Evolutionary conservation across 2,329 filamentous ascomycete species (phyloP), one percentile per base, ranked within the genome.

Genomic region (Pochonia chlamydosporia): DNA sequence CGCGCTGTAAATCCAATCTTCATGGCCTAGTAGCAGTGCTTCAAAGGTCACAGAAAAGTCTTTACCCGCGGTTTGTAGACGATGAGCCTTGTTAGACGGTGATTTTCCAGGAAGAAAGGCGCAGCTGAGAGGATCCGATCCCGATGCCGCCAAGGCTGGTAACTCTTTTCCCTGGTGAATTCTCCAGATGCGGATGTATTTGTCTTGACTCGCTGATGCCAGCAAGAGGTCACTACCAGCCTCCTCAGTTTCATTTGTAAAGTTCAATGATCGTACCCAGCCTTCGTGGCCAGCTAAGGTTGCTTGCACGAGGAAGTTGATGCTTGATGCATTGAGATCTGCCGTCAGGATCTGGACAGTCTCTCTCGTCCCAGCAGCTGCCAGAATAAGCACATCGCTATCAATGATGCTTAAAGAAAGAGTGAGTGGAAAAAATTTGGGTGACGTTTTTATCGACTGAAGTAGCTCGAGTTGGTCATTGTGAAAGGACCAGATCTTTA

Each of bases 1-100:
- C 2, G 88, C 84, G 47, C 87, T 95, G 66, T 96, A 97, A 48
- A 99, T 92, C 93, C 93, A 99, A 60, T 99, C 93, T 62, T 99
- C 93, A 61, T 99, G 93, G 8, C 93, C 93, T 3, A 99, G 79
- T 5, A 99, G 77, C 3, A 99, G 73, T 1, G 93, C 93, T 65
- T 99, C 93, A 56, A 99, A 97, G 0, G 90, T 95, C 47, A 96
- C 75, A 6, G 86, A 87, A 65, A 87, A 92, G 54, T 85, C 84
- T 4, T 71, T 73, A 1, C 68, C 73, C 0, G 69, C 72, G 3
- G 79, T 75, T 36, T 79, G 77, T 49, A 99, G 81, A 46, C 80
- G 79, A 63, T 97, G 87, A 0, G 87, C 85, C 67, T 96, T 97
- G 66, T 96, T 97, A 0, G 89, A 89, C 0, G 95, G 75, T 0